Conservation (phyloP, 495 filamentous ascomycete species). For the Penicillium longicatenatum region DNA sequence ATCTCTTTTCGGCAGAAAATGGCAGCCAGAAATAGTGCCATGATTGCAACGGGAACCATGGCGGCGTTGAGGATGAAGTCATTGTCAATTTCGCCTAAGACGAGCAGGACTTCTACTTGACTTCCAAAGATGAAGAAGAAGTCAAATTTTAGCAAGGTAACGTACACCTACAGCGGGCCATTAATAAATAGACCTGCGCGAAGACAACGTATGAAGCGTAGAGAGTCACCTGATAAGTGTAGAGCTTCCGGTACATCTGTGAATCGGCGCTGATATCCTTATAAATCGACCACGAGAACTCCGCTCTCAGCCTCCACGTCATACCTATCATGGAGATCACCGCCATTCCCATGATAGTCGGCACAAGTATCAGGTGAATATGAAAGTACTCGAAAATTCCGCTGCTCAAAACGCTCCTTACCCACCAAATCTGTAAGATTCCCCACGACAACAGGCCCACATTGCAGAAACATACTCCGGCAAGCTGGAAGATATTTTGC, state of each 20-base stretch:
- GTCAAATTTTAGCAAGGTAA: constrained; percentile 25
- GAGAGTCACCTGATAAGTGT: neutral
- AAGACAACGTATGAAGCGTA: neutral
- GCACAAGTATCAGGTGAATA: neutral
- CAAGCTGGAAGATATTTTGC: neutral
- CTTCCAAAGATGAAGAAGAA: constrained; percentile 27
- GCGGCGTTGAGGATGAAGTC: constrained; percentile 20
- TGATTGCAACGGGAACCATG: constrained; percentile 18
- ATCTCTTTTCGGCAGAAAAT: constrained; percentile 21
- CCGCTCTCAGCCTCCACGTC: constrained; percentile 6
- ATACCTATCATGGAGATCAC: neutral
- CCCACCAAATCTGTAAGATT: neutral
- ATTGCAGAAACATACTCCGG: neutral
- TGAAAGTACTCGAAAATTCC: neutral
- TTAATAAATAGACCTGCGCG: neutral
- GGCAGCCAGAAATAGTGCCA: constrained; percentile 12
- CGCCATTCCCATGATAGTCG: neutral
- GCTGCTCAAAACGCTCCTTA: neutral
- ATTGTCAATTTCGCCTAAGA: constrained; percentile 6
- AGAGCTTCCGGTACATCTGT: constrained; percentile 9
- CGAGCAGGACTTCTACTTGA: constrained; percentile 23
- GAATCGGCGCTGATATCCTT: constrained; percentile 15
- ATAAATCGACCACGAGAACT: constrained; percentile 17
- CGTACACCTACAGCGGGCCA: constrained; percentile 15
- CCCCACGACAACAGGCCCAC: neutral